Evolutionary conservation across 2,329 filamentous ascomycete species (phyloP).

Genomic region (Aspergillus calidoustus): DNA sequence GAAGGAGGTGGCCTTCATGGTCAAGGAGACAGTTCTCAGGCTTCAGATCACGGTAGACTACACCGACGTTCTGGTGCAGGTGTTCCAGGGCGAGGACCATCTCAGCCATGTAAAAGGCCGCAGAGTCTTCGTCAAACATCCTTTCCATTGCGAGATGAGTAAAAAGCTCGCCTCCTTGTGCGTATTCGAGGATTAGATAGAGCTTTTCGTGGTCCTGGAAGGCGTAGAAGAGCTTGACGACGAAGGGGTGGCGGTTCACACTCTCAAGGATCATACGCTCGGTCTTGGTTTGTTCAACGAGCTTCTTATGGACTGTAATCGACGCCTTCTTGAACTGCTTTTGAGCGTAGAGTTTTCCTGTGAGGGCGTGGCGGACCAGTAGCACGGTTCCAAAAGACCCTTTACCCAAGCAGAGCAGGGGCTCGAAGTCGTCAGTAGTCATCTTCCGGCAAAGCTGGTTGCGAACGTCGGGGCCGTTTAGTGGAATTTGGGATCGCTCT

Average conservation of each 20-base stretch:
- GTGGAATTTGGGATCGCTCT: constrained; percentile 39
- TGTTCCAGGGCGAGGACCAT: constrained; percentile 94
- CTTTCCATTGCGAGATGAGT: constrained; percentile 91
- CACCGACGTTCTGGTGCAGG: constrained; percentile 86
- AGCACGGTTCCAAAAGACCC: constrained; percentile 95
- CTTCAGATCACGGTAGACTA: constrained; percentile 96
- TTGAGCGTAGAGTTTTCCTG: constrained; percentile 90
- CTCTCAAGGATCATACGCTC: constrained; percentile 94
- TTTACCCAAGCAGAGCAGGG: constrained; percentile 89
- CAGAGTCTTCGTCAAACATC: constrained; percentile 89
- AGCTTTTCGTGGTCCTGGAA: constrained; percentile 98
- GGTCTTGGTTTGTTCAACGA: constrained; percentile 96
- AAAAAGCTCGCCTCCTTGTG: constrained; percentile 94
- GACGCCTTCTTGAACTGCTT: constrained; percentile 99
- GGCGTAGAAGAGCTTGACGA: constrained; percentile 97
- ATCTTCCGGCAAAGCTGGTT: constrained; percentile 74
- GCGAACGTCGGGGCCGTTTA: constrained; percentile 60
- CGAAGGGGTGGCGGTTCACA: constrained; percentile 94
- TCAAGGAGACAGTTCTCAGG: constrained; percentile 97
- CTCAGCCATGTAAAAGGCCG: constrained; percentile 98
- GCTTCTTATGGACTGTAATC: constrained; percentile 89
- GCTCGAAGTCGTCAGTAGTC: constrained; percentile 87
- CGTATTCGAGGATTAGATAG: constrained; percentile 96
- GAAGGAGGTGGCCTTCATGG: constrained; percentile 83
- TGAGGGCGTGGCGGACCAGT: constrained; percentile 85